Percentiles rank a stretch among this genome's conserved stretches.
Evolutionary conservation across 2,329 filamentous ascomycete genomes (phyloP).

Genomic region (Bipolaris bicolor): DNA sequence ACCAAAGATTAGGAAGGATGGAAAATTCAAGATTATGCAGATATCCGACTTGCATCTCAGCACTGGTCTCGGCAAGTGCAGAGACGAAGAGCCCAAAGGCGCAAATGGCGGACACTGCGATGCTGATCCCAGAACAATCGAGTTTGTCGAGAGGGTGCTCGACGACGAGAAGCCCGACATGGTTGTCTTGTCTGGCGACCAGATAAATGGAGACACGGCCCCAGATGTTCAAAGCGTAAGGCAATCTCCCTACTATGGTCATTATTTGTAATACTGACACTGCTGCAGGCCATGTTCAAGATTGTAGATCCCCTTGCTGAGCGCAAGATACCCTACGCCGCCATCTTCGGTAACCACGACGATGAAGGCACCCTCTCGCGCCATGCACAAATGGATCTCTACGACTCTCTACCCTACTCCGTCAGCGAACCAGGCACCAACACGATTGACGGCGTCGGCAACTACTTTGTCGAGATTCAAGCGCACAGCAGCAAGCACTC

Average conservation of each 20-base stretch:
- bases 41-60: conserved; percentile 92
- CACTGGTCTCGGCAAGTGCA: conserved; percentile 83
- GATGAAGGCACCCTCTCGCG: conserved; percentile 85
- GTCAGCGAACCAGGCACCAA: conserved; percentile 83
- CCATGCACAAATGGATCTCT: conserved; percentile 79
- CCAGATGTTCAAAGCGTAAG: conserved; percentile 85
- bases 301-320: conserved; percentile 83
- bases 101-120: conserved; percentile 80
- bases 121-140: conserved; percentile 87
- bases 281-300: conserved; percentile 81
- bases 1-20: conserved; percentile 82
- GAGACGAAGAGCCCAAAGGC: conserved; percentile 80
- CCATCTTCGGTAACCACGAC: conserved; percentile 97
- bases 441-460: conserved; percentile 87
- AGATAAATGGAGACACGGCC: conserved; percentile 92
- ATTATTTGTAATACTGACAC: conserved; percentile 15
- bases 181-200: conserved; percentile 89
- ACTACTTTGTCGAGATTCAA: conserved; percentile 91
- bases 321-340: conserved; percentile 88
- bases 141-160: conserved; percentile 82
- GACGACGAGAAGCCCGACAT: conserved; percentile 94
- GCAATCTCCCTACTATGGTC: background rate
- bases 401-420: conserved; percentile 87
- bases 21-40: conserved; percentile 97
- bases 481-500: conserved; percentile 85